Evolutionary conservation across 441 rosid species (phyloP).

Genomic region (Pelargonium citronellum): DNA sequence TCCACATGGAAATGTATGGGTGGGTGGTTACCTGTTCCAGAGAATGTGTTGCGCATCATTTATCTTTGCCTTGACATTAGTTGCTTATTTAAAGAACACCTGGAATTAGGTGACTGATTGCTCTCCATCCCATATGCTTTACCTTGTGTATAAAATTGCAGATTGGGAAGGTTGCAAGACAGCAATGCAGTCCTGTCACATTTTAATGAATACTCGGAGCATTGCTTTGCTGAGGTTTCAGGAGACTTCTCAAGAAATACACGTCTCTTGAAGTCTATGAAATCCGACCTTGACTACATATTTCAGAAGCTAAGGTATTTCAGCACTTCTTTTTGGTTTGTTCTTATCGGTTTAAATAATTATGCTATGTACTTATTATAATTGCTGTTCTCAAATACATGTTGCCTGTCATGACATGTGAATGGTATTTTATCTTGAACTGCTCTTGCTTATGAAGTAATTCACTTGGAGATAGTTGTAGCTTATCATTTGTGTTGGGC

Average conservation of each 20-base stretch:
- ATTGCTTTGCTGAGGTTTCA: conserved; percentile 66
- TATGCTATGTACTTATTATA: background rate
- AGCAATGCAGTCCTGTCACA: conserved; percentile 90
- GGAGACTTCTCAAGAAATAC: conserved; percentile 60
- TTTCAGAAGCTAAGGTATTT: conserved; percentile 76
- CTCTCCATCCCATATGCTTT: background rate
- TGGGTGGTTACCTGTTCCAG: background rate
- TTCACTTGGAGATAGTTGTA: too few relatives aligned
- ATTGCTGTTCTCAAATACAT: background rate
- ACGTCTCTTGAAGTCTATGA: conserved; percentile 61
- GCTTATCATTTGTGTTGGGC: too few relatives aligned
- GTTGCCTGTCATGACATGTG: background rate
- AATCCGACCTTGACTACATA: conserved; percentile 79
- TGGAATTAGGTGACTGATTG: background rate
- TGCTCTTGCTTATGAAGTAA: background rate
- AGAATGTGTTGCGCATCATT: background rate
- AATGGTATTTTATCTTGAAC: background rate
- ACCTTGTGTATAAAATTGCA: conserved; percentile 26
- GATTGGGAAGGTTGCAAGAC: conserved; percentile 92
- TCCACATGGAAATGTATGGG: too few relatives aligned
- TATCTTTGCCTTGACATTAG: background rate
- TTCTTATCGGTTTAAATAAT: conserved; percentile 5
- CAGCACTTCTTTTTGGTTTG: background rate
- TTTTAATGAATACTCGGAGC: conserved; percentile 76
- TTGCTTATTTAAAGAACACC: background rate